A percentile compares a stretch with the other conserved stretches of the same genome.
Evolutionary conservation across 768 basidiomycete species (phyloP).

Genomic region (Hysterangium stoloniferum): DNA sequence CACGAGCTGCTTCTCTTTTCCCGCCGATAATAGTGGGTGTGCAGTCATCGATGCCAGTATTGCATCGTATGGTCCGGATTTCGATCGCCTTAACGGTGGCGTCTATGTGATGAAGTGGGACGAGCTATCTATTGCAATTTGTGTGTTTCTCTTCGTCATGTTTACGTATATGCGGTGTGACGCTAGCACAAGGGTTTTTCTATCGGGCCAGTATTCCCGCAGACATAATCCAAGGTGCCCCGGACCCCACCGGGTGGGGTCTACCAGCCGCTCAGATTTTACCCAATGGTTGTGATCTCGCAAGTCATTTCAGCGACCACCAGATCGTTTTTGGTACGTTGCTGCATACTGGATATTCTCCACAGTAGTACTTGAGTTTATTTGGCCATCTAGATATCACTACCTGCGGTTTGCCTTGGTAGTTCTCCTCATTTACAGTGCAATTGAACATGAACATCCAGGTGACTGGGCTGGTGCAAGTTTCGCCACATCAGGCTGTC

Average conservation of each 20-base stretch:
- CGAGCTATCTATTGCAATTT: constrained; percentile 62
- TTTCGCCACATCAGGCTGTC: constrained; percentile 48
- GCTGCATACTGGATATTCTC: neutral
- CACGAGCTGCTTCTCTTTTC: constrained; percentile 5
- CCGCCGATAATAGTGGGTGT: constrained; percentile 57
- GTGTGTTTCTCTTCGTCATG: constrained; percentile 33
- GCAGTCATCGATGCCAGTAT: constrained; percentile 72
- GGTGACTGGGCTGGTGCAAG: constrained; percentile 77
- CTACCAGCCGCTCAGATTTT: constrained; percentile 54
- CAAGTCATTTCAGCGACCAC: constrained; percentile 56
- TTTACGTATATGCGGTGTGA: neutral
- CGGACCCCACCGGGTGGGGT: constrained; percentile 64
- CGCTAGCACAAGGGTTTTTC: constrained; percentile 55
- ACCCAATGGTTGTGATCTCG: constrained; percentile 47
- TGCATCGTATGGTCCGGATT: constrained; percentile 76
- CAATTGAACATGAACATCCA: constrained; percentile 20
- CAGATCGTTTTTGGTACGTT: constrained; percentile 66
- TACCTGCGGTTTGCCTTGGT: constrained; percentile 54
- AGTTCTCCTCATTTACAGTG: neutral
- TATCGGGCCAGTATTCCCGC: constrained; percentile 68
- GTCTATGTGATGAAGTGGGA: constrained; percentile 92
- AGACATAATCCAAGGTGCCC: constrained; percentile 54
- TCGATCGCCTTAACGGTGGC: constrained; percentile 74
- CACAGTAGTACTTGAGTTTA: neutral
- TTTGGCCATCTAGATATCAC: constrained; percentile 54